Base-by-base conservation (phyloP, 1,139 yeast genomes). In the Suhomyces panamericanus region DNA sequence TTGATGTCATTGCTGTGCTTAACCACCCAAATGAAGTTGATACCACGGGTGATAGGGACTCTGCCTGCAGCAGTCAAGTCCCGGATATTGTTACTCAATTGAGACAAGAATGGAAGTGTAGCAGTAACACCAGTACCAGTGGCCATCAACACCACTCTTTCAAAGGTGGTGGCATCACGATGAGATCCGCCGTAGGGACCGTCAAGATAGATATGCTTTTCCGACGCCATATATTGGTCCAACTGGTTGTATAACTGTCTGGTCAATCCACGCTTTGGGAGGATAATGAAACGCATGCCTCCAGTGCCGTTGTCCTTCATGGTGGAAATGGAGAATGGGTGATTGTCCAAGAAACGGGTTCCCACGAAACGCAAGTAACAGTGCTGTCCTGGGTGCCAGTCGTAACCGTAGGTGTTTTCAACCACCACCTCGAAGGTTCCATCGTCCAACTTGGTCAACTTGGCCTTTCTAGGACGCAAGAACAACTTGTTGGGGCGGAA, bases 111-210 rank as follows among this genome's bases (percentile, higher is more conserved):
- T 3, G 86, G 81, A 15, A 80, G 50, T 2, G 77, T 68, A 0
- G 81, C 83, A 2, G 85, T 70, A 8, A 80, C 71, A 35, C 87
- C 87, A 43, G 81, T 73, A 0, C 87, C 81, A 14, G 78, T 62
- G 33, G 79, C 63, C 10, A 77, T 34, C 17, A 80, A 57, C 4
- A 69, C 57, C 1, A 78, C 67, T 38, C 74, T 70, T 44, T 79
- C 80, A 57, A 82, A 82, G 2, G 80, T 60, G 31, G 68, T 57
- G 8, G 70, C 60, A 49, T 79, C 78, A 53, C 87, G 68, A 12
- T 69, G 59, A 38, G 77, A 56, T 0, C 87, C 87, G 9, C 87
- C 87, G 51, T 81, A 82, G 2, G 87, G 85, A 3, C 87, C 87
- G 57, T 82, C 87, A 38, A 82, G 58, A 48, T 62, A 69, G 0